Base-by-base conservation (phyloP, 495 filamentous ascomycete species). In the Daldinia vernicosa region DNA sequence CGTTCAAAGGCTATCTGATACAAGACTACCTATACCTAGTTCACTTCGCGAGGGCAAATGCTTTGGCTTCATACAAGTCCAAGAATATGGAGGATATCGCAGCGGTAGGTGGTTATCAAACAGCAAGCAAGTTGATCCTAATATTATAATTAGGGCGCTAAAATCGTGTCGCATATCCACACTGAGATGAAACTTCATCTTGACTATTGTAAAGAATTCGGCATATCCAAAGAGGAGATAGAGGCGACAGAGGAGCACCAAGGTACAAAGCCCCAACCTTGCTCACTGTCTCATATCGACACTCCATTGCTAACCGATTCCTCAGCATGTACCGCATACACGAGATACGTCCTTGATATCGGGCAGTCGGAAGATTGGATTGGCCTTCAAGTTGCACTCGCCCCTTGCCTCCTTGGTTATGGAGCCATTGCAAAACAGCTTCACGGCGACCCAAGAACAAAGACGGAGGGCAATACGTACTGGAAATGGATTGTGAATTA, bases 401-500 rank as follows among this genome's bases (percentile, higher is more conserved):
- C 93, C 8, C 94, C 94, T 0, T 98, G 94, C 74, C 80, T 96
- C 39, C 85, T 97, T 26, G 94, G 94, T 57, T 98, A 98, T 75
- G 90, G 88, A n/a, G 85, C 83, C 12, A 91, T 95, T 71, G 94
- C 89, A 7, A 82, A 82, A 56, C 84, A 90, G 60, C 83, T 97
- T 0, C 81, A 89, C 69, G 79, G 80, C 11, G 85, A 90, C 60
- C 76, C 83, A 14, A 76, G 81, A 17, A 86, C 88, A 3, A 86
- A 87, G 57, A 77, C 78, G 52, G 84, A 90, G 51, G 89, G 86
- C 1, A 97, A 96, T 76, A 81, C 80, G n/a, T 98, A 94, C 80
- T 94, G 90, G 89, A 86, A 90, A 56, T 98, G 94, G 94, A 92
- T 98, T 52, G 80, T 93, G 76, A 95, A 91, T 67, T 97, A 97